phyloP scores from a whole-genome alignment of 352 stramenopile genomes.

The Pseudoperonospora humuli region DNA sequence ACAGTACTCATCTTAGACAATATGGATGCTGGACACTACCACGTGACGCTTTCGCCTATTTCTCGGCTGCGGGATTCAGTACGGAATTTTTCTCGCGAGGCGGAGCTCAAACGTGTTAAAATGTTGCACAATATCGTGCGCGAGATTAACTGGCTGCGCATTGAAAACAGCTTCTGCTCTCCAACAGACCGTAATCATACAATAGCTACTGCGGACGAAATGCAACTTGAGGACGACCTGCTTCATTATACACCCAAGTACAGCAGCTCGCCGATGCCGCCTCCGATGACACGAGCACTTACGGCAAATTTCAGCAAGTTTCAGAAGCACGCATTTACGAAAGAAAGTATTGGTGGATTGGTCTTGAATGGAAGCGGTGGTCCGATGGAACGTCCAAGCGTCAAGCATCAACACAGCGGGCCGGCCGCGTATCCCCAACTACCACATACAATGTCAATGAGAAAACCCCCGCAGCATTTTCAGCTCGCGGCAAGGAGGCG shows the following conservation, averaged over 20 bases:
- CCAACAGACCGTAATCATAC: slow-evolving; percentile 66
- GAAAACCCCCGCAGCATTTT: slow-evolving; percentile 25
- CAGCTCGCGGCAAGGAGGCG: slow-evolving; percentile 40
- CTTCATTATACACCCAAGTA: slow-evolving; percentile 58
- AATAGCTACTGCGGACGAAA: slow-evolving; percentile 37
- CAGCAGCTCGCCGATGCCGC: slow-evolving; percentile 26
- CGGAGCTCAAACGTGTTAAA: slow-evolving; percentile 74
- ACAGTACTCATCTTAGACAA: slow-evolving; percentile 74
- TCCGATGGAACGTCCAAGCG: slow-evolving; percentile 13
- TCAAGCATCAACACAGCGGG: slow-evolving; percentile 45
- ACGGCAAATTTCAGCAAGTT: slow-evolving; percentile 29
- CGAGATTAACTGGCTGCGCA: slow-evolving; percentile 77
- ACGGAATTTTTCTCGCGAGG: slow-evolving; percentile 58
- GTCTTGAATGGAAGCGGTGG: slow-evolving; percentile 6
- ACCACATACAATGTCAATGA: slow-evolving; percentile 17
- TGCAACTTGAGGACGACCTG: slow-evolving; percentile 52
- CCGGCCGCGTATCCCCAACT: slow-evolving; percentile 16
- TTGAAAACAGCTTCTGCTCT: slow-evolving; percentile 81
- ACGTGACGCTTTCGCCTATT: slow-evolving; percentile 78
- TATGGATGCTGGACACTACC: slow-evolving; percentile 81
- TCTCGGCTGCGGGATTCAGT: slow-evolving; percentile 60
- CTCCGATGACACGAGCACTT: slow-evolving; percentile 23
- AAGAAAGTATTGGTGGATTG: slow-evolving; percentile 9
- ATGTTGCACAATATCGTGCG: slow-evolving; percentile 68
- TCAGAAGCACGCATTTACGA: slow-evolving; percentile 28